Base-by-base conservation (phyloP, 768 basidiomycete genomes). In the Amanita rimosa region DNA sequence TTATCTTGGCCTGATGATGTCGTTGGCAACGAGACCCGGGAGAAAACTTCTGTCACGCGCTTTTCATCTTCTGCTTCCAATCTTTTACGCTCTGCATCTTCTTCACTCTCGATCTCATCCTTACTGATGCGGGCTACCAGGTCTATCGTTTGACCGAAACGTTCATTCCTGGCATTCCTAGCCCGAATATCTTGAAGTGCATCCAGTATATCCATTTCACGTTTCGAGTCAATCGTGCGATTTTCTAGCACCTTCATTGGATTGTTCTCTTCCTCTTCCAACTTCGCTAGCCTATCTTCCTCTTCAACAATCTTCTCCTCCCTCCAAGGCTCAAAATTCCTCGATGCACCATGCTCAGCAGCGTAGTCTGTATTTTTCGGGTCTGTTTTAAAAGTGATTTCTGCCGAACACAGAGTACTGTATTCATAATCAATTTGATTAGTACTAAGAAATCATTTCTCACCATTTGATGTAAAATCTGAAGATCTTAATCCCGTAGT, bases 311-410 rank as follows among this genome's bases (percentile, higher is more conserved):
- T 83, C 54, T 74, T 58, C 60, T 91, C 84, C 48, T 93, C 91
- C 57, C 91, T 68, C 94, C 94, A 98, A 10, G 93, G 92, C 67
- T 99, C 96, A 60, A 97, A 98, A 62, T 98, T 99, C 4, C 96
- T 81, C 3, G 88, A 92, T 24, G 96, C 96, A 26, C 96, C 96
- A 60, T 97, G 95, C 67, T 99, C 95, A 37, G 90, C 91, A 16
- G 73, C 36, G 56, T 95, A 95, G 62, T 95, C 92, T 0, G 93
- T 94, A 61, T 96, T 93, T 75, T 95, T 95, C 16, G 95, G 95
- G 62, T 99, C 95, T 0, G 96, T 99, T 66, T 98, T 98, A 81
- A 99, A 99, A 0, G 96, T 98, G 55, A 99, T 98, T 63, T 99
- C 96, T 7, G 95, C 87, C 2, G 93, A 96, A 62, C 96, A 99